These are phyloP conservation scores for Colletotrichum chlorophyti DNA, from an alignment of 2,329 filamentous ascomycete species.

Conservation along the genomic window DNA sequence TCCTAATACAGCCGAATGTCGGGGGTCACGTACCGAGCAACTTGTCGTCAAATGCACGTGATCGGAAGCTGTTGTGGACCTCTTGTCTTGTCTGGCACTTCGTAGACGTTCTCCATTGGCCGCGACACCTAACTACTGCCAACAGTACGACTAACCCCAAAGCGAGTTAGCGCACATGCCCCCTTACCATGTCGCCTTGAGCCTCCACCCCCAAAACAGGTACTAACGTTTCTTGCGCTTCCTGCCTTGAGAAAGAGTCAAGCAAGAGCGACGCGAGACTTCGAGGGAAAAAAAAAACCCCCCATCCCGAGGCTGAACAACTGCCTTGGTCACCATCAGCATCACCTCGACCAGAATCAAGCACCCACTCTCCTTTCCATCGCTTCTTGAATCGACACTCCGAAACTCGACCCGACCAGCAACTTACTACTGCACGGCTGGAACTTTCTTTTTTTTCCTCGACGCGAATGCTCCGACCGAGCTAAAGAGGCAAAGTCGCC, in stretches of 20 bases:
- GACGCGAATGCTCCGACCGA: conserved; percentile 16
- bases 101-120: too few species aligned
- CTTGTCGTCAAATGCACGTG: background rate
- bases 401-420: background rate
- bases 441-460: background rate
- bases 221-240: background rate
- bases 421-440: background rate
- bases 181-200: conserved; percentile 1
- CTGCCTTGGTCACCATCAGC: background rate
- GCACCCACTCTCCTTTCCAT: too few species aligned
- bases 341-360: too few species aligned
- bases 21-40: background rate
- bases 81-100: background rate
- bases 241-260: too few species aligned
- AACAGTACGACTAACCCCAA: background rate
- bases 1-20: too few species aligned
- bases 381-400: background rate
- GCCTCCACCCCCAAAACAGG: too few species aligned
- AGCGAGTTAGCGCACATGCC: background rate
- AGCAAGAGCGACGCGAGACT: too few species aligned
- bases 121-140: too few species aligned
- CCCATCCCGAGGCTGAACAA: background rate
- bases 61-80: background rate
- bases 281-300: conserved; percentile 1
- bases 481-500: conserved; percentile 20